phyloP scores from a whole-genome alignment of 768 basidiomycete species.

The Terana coerulea region DNA sequence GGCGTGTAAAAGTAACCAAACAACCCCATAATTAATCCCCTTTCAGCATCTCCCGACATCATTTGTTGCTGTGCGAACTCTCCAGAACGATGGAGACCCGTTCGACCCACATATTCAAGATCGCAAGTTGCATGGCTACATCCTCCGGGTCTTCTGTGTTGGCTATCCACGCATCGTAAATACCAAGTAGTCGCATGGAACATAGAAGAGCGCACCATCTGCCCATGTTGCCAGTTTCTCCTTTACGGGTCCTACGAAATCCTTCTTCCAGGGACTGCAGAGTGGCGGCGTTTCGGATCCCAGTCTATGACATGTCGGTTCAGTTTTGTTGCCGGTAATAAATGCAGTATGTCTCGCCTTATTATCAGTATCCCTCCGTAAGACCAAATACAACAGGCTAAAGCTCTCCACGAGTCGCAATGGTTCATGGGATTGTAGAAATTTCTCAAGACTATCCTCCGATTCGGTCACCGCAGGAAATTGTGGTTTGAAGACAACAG shows the following conservation, averaged over 20 bases:
- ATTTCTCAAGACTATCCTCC: conserved; percentile 31
- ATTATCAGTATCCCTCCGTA: conserved; percentile 56
- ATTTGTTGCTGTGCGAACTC: too few relatives aligned
- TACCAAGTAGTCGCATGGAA: neutral
- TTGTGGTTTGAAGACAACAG: conserved; percentile 53
- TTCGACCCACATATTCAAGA: conserved; percentile 19
- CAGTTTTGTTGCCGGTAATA: neutral
- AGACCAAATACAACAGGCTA: conserved; percentile 62
- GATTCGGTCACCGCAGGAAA: conserved; percentile 41
- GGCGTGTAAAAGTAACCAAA: too few relatives aligned
- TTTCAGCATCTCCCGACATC: too few relatives aligned
- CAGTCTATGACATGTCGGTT: conserved; percentile 22
- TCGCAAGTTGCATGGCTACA: conserved; percentile 12
- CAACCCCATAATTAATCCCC: too few relatives aligned
- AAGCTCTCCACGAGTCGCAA: conserved; percentile 61
- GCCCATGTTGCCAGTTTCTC: conserved; percentile 15
- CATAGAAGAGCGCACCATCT: conserved; percentile 6
- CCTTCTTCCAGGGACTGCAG: conserved; percentile 12
- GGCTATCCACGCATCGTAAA: neutral
- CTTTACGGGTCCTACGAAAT: conserved; percentile 19
- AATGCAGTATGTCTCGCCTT: conserved; percentile 31
- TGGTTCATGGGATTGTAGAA: conserved; percentile 56
- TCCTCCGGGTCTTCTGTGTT: neutral
- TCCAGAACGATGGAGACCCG: too few relatives aligned
- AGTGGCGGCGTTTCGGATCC: conserved; percentile 22